Evolutionary conservation across 2,329 filamentous ascomycete genomes (phyloP).

Genomic region (Pseudopithomyces maydicus): DNA sequence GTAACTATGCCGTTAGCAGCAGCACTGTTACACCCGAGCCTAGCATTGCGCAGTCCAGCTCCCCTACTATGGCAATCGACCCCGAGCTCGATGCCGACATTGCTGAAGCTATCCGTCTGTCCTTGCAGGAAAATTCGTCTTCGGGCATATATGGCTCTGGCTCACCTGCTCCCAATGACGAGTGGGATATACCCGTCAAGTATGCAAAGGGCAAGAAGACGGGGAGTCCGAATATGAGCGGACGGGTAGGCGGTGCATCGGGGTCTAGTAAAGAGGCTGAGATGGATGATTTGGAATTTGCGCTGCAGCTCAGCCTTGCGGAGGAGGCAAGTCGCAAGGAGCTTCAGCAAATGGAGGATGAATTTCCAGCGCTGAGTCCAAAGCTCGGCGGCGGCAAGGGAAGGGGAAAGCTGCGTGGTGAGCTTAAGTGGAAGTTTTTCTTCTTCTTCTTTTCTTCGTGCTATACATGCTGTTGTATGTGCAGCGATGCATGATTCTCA

Average conservation of each 20-base stretch:
- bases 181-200: slow-evolving; percentile 53
- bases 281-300: slow-evolving; percentile 64
- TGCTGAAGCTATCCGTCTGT: slow-evolving; percentile 66
- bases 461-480: too few relatives aligned
- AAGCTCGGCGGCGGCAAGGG: slow-evolving; percentile 25
- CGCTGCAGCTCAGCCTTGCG: slow-evolving; percentile 65
- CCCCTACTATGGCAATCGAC: slow-evolving; percentile 44
- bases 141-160: slow-evolving; percentile 18
- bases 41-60: slow-evolving; percentile 32
- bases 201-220: slow-evolving; percentile 48
- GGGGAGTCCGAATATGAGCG: slow-evolving; percentile 32
- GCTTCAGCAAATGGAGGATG: slow-evolving; percentile 21
- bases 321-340: slow-evolving; percentile 59
- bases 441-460: too few relatives aligned
- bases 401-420: slow-evolving; percentile 31
- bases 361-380: slow-evolving; percentile 39
- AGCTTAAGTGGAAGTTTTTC: too few relatives aligned
- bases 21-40: slow-evolving; percentile 43
- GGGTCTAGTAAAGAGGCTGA: slow-evolving; percentile 49
- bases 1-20: slow-evolving; percentile 43
- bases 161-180: slow-evolving; percentile 8
- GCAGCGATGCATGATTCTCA: too few relatives aligned
- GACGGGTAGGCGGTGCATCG: slow-evolving; percentile 41
- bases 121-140: slow-evolving; percentile 39
- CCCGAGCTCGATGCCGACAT: slow-evolving; percentile 63